These are phyloP conservation scores for Berkeleyomyces rouxiae DNA, from an alignment of 2,329 filamentous ascomycete genomes.

Conservation along the genomic window DNA sequence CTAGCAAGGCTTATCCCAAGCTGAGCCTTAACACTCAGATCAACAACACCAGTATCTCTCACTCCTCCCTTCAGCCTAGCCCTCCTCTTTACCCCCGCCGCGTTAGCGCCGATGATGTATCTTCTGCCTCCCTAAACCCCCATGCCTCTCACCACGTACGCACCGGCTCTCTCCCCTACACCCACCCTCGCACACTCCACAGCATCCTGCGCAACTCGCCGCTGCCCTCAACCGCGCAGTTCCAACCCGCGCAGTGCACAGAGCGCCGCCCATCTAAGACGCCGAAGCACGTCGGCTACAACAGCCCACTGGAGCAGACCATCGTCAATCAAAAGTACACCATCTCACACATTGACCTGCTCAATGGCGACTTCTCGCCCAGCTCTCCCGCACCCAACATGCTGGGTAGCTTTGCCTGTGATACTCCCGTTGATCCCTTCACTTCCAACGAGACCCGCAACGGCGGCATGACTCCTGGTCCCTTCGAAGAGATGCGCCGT, in stretches of 20 bases:
- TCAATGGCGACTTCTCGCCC: constrained; percentile 34
- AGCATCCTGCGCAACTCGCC: constrained; percentile 53
- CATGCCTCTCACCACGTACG: constrained; percentile 21
- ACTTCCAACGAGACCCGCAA: constrained; percentile 38
- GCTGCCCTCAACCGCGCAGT: constrained; percentile 33
- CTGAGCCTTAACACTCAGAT: constrained; percentile 14
- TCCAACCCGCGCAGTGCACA: constrained; percentile 35
- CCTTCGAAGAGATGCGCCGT: constrained; percentile 46
- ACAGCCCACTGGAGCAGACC: constrained; percentile 45
- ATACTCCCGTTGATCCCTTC: constrained; percentile 33
- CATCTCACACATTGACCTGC: constrained; percentile 45
- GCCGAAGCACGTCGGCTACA: constrained; percentile 39
- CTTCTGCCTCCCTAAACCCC: constrained; percentile 28
- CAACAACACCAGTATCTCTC: neutral
- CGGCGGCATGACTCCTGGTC: constrained; percentile 44
- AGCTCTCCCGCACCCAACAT: constrained; percentile 15
- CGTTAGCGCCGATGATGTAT: constrained; percentile 1
- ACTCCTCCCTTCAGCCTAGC: constrained; percentile 2
- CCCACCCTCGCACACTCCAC: constrained; percentile 39
- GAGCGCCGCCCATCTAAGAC: constrained; percentile 39
- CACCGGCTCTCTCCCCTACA: constrained; percentile 34
- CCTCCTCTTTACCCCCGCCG: neutral
- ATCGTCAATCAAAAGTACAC: constrained; percentile 47
- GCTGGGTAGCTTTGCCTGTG: constrained; percentile 16
- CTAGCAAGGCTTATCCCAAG: constrained; percentile 7